Base-by-base conservation (phyloP, 1,284 basidiomycete species). In the Malassezia pachydermatis region DNA sequence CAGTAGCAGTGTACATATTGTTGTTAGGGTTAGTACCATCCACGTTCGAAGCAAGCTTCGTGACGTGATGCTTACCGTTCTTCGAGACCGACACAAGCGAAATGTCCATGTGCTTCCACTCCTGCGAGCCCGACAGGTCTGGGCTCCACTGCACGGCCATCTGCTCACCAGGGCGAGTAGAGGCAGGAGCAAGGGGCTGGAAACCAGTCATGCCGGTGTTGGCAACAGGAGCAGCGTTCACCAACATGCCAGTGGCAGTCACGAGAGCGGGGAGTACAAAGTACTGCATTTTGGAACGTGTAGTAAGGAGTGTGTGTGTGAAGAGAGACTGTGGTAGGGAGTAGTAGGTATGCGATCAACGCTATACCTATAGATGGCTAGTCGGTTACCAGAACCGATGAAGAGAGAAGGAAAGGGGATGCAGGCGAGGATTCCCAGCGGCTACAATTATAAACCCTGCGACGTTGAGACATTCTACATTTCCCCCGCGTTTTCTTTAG, bases 21-120 rank as follows among this genome's bases (percentile, higher is more conserved):
- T 52, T 46, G 24, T 29, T 25, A 3, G 44, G 13, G 19, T 38
- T 35, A 14, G 50, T 52, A 37, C 50, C 50, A 14, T 52, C 50
- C 11, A 52, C 29, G 27, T 33, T 29, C 16, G 44, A 37, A 20
- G 38, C 50, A 11, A 52, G 34, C 35, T 47, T 36, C n/a, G 41
- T 39, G 14, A 29, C 32, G 11, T 47, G 14, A 3, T 47, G n/a
- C 39, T 52, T 46, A 27, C 40, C 41, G 9, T 37, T 17, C 16
- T 29, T 30, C 22, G 14, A n/a, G 24, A 51, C 13, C 6, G 28
- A 7, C 7, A 52, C 50, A 9, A 52, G 45, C 5, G 50, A 52
- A 14, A 52, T 41, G 38, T 46, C 27, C 50, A 52, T 52, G 33
- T 52, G 45, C 45, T 52, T 52, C 50, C 50, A 52, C 8, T 35